Base-by-base conservation (phyloP, 768 basidiomycete genomes). In the Mycena amicta region DNA sequence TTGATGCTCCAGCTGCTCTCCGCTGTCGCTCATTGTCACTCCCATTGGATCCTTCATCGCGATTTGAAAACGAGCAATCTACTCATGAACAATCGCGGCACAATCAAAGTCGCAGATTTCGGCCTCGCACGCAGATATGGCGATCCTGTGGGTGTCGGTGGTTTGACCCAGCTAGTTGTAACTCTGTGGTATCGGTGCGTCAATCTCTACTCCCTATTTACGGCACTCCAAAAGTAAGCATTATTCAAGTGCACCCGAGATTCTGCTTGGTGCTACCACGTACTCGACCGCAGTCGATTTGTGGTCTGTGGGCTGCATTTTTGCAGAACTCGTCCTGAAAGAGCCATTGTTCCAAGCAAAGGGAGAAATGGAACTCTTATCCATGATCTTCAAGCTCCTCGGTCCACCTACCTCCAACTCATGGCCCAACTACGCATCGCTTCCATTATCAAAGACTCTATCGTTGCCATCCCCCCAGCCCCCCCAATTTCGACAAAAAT, bases 241-340 rank as follows among this genome's bases (percentile, higher is more conserved):
- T 58, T 58, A 40, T 56, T 5, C n/a, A 69, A 97, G 95, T 39
- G 92, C 95, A 6, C 97, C 97, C 2, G 97, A 98, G 77, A 92
- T 99, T 47, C 80, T 99, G 16, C 80, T 99, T 26, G 97, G 96
- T 13, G 93, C 92, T 13, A 91, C 86, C 57, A 92, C 89, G 31
- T 99, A 99, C 72, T 91, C 93, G 15, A 99, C 96, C 20, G 89
- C 95, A 0, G 85, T 99, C 56, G 97, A 99, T 71, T 86, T 98
- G 84, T 99, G 97, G 97, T 96, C 93, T 50, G 93, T 97, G 11
- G 97, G 97, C 6, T 99, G 97, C 78, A 98, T 99, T 64, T 98
- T 98, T 68, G 95, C 92, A 15, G 97, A 99, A 72, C 79, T 99
- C 49, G 85, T 99, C 66, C 80, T 96, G 65, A 95, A 95, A 63